Evolutionary conservation across 2,329 filamentous ascomycete genomes (phyloP).

Genomic region (Venturia effusa): DNA sequence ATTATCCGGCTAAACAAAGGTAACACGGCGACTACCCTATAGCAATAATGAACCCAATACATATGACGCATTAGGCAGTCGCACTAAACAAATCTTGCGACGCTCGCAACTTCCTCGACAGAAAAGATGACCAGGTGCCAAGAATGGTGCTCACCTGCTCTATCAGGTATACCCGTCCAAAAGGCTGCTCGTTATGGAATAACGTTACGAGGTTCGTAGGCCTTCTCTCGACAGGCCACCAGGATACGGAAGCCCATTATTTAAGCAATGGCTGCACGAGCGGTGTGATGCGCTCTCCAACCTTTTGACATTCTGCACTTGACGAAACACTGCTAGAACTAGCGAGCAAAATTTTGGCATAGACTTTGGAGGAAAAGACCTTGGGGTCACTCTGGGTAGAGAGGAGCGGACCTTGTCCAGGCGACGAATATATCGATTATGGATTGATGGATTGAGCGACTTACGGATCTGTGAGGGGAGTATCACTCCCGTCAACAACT

Average conservation of each 20-base stretch:
- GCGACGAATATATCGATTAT: neutral
- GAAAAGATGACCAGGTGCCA: too few species aligned
- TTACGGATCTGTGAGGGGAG: neutral
- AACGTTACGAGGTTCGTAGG: neutral
- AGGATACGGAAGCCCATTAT: neutral
- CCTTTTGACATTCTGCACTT: neutral
- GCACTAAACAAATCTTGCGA: too few species aligned
- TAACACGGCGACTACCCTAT: too few species aligned
- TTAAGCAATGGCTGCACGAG: neutral
- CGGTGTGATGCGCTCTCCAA: neutral
- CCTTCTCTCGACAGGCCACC: neutral
- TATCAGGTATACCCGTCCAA: too few species aligned
- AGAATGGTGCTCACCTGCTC: too few species aligned
- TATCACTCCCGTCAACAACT: too few species aligned
- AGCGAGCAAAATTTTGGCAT: neutral
- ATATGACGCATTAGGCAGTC: too few species aligned
- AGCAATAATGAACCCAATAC: too few species aligned
- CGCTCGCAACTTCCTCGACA: too few species aligned
- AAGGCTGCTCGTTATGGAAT: neutral
- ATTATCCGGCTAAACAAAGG: too few species aligned
- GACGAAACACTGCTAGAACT: neutral
- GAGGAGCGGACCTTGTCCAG: neutral
- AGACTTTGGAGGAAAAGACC: neutral
- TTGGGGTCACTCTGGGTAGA: neutral
- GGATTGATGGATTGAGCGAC: neutral